Evolutionary conservation across 768 basidiomycete species (phyloP).

Genomic region (Tylopilus balloui): DNA sequence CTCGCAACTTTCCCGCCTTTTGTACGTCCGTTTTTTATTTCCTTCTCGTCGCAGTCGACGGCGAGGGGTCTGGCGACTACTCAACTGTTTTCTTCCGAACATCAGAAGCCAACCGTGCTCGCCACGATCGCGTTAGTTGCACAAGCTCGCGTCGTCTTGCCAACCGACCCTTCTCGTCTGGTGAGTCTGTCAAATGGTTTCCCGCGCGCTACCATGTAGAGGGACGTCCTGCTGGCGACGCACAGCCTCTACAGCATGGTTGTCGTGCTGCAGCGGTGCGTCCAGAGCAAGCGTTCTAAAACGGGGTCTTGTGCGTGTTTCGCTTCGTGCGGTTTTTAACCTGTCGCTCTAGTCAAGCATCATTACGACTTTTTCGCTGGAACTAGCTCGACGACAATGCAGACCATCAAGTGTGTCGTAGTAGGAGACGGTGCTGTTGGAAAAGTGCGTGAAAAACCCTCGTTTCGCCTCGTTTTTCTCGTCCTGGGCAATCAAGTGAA

Average conservation of each 20-base stretch:
- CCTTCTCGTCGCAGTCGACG: neutral
- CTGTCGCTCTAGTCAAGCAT: conserved; percentile 9
- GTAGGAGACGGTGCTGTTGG: conserved; percentile 98
- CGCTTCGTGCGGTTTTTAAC: conserved; percentile 18
- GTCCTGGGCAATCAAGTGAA: neutral
- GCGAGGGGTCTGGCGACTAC: conserved; percentile 7
- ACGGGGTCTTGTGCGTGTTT: conserved; percentile 25
- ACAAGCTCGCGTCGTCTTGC: conserved; percentile 22
- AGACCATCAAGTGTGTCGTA: conserved; percentile 97
- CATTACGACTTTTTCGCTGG: conserved; percentile 13
- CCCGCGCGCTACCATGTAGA: conserved; percentile 6
- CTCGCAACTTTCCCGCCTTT: conserved; percentile 11
- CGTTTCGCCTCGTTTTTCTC: no score
- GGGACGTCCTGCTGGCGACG: conserved; percentile 9
- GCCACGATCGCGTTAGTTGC: conserved; percentile 27
- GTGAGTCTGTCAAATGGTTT: conserved; percentile 18
- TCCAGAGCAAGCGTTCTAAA: conserved; percentile 18
- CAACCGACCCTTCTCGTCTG: conserved; percentile 12
- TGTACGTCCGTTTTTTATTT: conserved; percentile 18
- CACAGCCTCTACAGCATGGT: conserved; percentile 28
- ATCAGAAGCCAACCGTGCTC: conserved; percentile 24
- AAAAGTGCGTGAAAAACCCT: conserved; percentile 79
- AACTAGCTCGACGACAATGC: conserved; percentile 49
- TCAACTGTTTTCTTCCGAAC: conserved; percentile 20
- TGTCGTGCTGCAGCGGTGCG: conserved; percentile 28